These are phyloP conservation scores for Colletotrichum plurivorum DNA, from an alignment of 2,329 filamentous ascomycete species.

Conservation along the genomic window DNA sequence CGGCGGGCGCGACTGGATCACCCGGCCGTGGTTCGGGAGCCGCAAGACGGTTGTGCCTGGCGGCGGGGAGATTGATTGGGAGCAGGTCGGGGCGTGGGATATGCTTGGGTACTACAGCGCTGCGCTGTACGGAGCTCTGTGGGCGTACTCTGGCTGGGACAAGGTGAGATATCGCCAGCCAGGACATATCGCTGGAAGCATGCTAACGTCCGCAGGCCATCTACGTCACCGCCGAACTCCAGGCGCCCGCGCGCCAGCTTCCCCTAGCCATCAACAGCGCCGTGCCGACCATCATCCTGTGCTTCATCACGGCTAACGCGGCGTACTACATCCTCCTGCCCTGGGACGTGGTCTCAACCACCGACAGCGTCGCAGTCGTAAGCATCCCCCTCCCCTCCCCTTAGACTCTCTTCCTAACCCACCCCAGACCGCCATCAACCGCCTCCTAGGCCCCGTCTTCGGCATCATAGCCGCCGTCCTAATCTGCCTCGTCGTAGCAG, in stretches of 20 bases:
- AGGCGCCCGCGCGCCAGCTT: conserved; percentile 65
- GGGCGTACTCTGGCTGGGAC: conserved; percentile 78
- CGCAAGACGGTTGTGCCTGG: conserved; percentile 65
- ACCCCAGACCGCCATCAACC: conserved; percentile 66
- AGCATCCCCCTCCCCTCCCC: conserved; percentile 43
- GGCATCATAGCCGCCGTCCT: conserved; percentile 69
- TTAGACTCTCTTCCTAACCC: background rate
- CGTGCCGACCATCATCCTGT: conserved; percentile 70
- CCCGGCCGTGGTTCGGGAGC: conserved; percentile 68
- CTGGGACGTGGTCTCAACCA: conserved; percentile 70
- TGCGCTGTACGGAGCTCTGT: conserved; percentile 73
- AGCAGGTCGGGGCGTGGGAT: conserved; percentile 66
- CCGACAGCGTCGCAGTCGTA: conserved; percentile 75
- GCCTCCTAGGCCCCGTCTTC: conserved; percentile 66
- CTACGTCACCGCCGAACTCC: conserved; percentile 69
- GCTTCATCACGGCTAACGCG: conserved; percentile 72
- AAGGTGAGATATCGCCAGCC: conserved; percentile 70
- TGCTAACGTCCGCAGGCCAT: conserved; percentile 58
- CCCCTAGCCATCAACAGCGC: conserved; percentile 74
- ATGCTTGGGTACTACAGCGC: conserved; percentile 72
- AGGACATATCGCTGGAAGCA: no score
- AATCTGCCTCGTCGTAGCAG: conserved; percentile 73
- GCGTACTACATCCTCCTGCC: conserved; percentile 75
- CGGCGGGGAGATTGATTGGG: conserved; percentile 64
- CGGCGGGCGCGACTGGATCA: conserved; percentile 66